Evolutionary conservation across 2,329 filamentous ascomycete species (phyloP).

Genomic region (Aspergillus udagawae): DNA sequence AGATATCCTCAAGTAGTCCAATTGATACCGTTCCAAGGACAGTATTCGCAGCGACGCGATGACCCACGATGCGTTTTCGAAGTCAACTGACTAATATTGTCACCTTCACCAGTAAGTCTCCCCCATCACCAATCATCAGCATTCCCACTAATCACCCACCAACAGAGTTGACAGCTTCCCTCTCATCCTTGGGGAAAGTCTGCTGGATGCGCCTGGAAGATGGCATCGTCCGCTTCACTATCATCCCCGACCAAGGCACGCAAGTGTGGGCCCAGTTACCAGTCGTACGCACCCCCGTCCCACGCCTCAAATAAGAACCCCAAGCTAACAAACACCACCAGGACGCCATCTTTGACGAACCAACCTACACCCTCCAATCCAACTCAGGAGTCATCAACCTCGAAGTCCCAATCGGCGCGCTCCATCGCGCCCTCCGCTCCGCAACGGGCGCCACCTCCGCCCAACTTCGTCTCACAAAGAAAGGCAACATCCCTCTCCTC

Average conservation of each 20-base stretch:
- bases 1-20: not conserved
- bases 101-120: slow-evolving; percentile 50
- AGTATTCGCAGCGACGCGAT: not conserved
- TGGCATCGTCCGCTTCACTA: slow-evolving; percentile 84
- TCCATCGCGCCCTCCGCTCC: slow-evolving; percentile 88
- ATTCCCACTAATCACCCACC: slow-evolving; percentile 15
- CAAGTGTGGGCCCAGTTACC: slow-evolving; percentile 87
- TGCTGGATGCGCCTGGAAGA: slow-evolving; percentile 88
- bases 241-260: slow-evolving; percentile 89
- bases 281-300: slow-evolving; percentile 27
- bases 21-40: not conserved
- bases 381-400: slow-evolving; percentile 94
- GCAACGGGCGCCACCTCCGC: slow-evolving; percentile 77
- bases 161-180: slow-evolving; percentile 58
- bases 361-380: slow-evolving; percentile 77
- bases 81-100: slow-evolving; percentile 27
- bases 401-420: slow-evolving; percentile 81
- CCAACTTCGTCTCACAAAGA: slow-evolving; percentile 86
- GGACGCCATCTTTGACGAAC: slow-evolving; percentile 80
- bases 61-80: slow-evolving; percentile 31
- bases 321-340: slow-evolving; percentile 12
- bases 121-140: slow-evolving; percentile 8
- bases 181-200: slow-evolving; percentile 69
- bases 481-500: slow-evolving; percentile 78
- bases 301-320: not conserved